A percentile compares a stretch with the other conserved stretches of the same genome.
Evolutionary conservation across 805 yeast species (phyloP).

Genomic region (Kuraishia molischiana): DNA sequence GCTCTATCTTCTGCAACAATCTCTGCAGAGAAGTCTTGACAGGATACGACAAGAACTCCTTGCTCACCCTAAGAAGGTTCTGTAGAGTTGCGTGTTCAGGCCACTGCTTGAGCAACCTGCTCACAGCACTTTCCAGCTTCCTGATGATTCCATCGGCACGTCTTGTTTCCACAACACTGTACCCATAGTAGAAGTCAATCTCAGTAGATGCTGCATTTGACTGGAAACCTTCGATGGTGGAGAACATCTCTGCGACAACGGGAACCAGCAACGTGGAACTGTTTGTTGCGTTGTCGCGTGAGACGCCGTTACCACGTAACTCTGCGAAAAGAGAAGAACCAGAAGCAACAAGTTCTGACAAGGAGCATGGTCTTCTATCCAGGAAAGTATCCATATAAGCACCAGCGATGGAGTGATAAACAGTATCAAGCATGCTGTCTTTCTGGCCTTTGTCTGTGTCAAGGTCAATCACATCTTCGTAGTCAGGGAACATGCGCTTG

Average conservation of each 20-base stretch:
- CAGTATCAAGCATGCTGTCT: conserved; percentile 28
- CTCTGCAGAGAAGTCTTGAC: conserved; percentile 67
- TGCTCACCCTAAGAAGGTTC: conserved; percentile 51
- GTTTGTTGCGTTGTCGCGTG: background rate
- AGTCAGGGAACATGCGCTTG: conserved; percentile 76
- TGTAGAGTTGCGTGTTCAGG: conserved; percentile 91
- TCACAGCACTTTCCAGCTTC: conserved; percentile 33
- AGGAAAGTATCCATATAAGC: conserved; percentile 34
- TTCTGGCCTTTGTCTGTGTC: conserved; percentile 12
- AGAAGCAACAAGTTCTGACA: background rate
- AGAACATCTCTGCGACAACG: background rate
- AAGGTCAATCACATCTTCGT: conserved; percentile 49
- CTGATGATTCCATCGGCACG: conserved; percentile 42
- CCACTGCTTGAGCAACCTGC: conserved; percentile 55
- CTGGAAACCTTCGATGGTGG: background rate
- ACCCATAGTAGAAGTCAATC: conserved; percentile 58
- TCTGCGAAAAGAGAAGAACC: background rate
- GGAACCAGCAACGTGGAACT: background rate
- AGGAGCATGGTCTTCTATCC: conserved; percentile 13
- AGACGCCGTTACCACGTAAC: background rate
- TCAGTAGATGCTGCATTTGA: background rate
- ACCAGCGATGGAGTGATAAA: conserved; percentile 37
- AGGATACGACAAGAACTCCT: conserved; percentile 57
- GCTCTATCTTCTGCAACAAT: conserved; percentile 75
- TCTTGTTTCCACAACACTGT: conserved; percentile 49